A percentile compares a stretch with the other conserved stretches of the same genome.
These are phyloP conservation scores for Magnolia officinalis DNA, from an alignment of 164 flowering plant genomes.

Conservation along the genomic window DNA sequence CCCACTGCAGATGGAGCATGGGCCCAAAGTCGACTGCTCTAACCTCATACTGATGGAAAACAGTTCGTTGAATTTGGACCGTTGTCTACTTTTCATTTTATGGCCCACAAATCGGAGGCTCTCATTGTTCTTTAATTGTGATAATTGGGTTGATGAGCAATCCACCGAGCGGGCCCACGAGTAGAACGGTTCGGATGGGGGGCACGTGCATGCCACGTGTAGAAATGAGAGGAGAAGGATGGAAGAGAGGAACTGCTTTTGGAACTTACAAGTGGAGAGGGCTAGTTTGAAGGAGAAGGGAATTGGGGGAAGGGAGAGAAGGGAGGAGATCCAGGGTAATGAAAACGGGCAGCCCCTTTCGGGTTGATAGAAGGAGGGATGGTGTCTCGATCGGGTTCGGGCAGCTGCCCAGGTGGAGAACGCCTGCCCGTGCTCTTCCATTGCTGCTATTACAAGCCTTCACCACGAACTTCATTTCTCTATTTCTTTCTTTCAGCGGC, in stretches of 20 bases:
- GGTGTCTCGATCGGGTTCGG: conserved; percentile 68
- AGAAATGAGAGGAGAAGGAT: background rate
- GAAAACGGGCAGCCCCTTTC: conserved; percentile 79
- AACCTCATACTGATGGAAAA: too few relatives aligned
- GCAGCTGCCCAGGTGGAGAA: conserved; percentile 46
- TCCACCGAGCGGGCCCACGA: too few relatives aligned
- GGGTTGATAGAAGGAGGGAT: conserved; percentile 67
- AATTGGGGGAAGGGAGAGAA: conserved; percentile 71
- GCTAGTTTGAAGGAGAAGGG: conserved; percentile 68
- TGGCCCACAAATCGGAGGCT: too few relatives aligned
- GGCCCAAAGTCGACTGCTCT: too few relatives aligned
- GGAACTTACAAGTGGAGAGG: conserved; percentile 84
- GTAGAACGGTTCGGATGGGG: too few relatives aligned
- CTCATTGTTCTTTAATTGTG: too few relatives aligned
- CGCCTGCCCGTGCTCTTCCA: conserved; percentile 59
- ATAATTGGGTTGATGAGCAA: too few relatives aligned
- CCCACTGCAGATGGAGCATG: too few relatives aligned
- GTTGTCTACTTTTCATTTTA: too few relatives aligned
- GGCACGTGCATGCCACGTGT: background rate
- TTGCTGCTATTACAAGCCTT: conserved; percentile 39
- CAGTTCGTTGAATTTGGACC: too few relatives aligned
- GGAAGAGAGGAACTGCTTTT: background rate
- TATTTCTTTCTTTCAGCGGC: background rate
- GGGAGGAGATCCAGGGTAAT: conserved; percentile 72
- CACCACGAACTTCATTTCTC: conserved; percentile 59